These are phyloP conservation scores for Alternaria brassicae DNA, from an alignment of 2,329 filamentous ascomycete genomes.

Conservation along the genomic window DNA sequence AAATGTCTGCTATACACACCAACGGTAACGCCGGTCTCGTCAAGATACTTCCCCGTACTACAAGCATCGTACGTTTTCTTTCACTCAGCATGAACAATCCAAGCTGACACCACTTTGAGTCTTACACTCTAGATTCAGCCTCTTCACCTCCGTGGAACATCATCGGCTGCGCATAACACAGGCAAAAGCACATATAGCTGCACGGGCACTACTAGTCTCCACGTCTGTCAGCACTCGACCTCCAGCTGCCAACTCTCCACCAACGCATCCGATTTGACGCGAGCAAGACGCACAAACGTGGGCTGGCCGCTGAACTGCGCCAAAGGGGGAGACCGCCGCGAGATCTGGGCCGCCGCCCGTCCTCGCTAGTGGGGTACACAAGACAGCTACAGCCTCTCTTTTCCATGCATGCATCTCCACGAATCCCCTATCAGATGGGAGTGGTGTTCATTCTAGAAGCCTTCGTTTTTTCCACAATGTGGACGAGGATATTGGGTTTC, in stretches of 20 bases:
- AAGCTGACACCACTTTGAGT: slow-evolving; percentile 3
- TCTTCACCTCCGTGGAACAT: not conserved
- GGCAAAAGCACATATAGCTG: not conserved
- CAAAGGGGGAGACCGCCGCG: not conserved
- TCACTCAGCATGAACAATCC: slow-evolving; percentile 1
- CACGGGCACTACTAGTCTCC: not conserved
- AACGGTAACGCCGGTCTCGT: not conserved
- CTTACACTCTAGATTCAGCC: slow-evolving; percentile 4
- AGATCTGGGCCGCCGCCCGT: slow-evolving; percentile 1
- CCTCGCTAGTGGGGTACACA: not conserved
- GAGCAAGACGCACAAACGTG: not conserved
- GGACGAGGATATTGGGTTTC: not conserved
- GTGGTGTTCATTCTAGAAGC: not conserved
- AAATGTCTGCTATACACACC: not conserved
- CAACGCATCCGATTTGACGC: not conserved
- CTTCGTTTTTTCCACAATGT: not conserved
- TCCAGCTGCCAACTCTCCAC: not conserved
- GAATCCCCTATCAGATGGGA: not conserved
- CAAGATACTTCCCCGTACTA: not conserved
- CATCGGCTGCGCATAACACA: not conserved
- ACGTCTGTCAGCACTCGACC: slow-evolving; percentile 3
- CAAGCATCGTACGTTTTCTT: not conserved
- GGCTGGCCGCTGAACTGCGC: not conserved
- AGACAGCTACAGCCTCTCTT: not conserved
- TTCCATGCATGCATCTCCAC: not conserved